Conservation (phyloP, 1,139 yeast species). For the Yamadazyma conglobata region DNA sequence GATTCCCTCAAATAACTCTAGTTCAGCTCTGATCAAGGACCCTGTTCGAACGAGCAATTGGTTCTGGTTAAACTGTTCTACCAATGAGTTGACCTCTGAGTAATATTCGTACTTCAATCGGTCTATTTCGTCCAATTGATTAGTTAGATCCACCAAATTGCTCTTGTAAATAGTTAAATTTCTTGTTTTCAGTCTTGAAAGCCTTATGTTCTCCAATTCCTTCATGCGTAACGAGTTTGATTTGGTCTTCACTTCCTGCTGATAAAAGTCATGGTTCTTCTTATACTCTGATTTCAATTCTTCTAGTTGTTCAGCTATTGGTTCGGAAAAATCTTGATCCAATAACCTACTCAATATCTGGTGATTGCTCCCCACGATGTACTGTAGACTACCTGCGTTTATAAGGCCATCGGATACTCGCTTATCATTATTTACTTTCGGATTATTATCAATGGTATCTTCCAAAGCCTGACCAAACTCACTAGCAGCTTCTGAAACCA, state of each 20-base stretch:
- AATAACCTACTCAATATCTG: conserved; percentile 63
- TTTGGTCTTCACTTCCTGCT: conserved; percentile 47
- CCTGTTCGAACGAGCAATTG: conserved; percentile 56
- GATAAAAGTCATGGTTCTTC: conserved; percentile 51
- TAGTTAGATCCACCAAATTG: conserved; percentile 63
- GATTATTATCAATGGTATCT: conserved; percentile 44
- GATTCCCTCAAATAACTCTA: conserved; percentile 75
- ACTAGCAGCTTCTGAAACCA: conserved; percentile 61
- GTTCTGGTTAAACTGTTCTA: conserved; percentile 39
- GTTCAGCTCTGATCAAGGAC: conserved; percentile 69
- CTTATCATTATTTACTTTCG: conserved; percentile 66
- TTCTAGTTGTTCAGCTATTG: conserved; percentile 43
- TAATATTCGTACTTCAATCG: conserved; percentile 72
- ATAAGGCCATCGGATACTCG: conserved; percentile 62
- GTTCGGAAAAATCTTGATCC: conserved; percentile 51
- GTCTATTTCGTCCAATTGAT: conserved; percentile 77
- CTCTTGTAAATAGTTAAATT: conserved; percentile 63
- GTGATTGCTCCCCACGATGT: conserved; percentile 73
- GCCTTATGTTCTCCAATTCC: conserved; percentile 54
- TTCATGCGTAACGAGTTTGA: conserved; percentile 49
- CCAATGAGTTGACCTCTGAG: conserved; percentile 56
- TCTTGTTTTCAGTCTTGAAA: conserved; percentile 54
- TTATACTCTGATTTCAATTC: conserved; percentile 37
- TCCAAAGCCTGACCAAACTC: conserved; percentile 74
- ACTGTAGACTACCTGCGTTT: conserved; percentile 77